Evolutionary conservation across 352 stramenopile species (phyloP), one percentile per base, ranked within the genome.

Genomic region (Phytophthora hibernalis): DNA sequence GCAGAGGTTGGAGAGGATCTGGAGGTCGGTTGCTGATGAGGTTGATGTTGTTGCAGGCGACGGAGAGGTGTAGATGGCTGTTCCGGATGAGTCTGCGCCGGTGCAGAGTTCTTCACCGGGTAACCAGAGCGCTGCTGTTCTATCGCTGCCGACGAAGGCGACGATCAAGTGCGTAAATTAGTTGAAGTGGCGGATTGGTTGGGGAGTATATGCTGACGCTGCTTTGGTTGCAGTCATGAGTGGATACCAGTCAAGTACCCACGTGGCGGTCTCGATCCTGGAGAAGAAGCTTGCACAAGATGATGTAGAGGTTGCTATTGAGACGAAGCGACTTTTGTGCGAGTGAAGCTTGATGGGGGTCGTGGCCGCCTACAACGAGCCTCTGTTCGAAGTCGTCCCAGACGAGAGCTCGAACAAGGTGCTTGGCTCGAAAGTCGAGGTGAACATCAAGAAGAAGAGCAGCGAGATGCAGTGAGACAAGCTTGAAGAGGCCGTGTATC

Each of bases 231-330:
- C 60, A 91, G 86, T 5, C 78, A 96, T 75, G 89, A 97, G 6
- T 97, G 90, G 89, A n/a, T 97, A 96, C 67, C 90, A 97, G 68
- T 95, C 87, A 13, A 45, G 18, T 0, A 85, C 84, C 6, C 76
- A 95, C 50, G 89, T 97, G 63, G 93, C 83, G 10, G 75, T 96
- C 11, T 93, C 85, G 20, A 75, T 96, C 24, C 76, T 96, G 2
- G 84, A 93, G 62, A 96, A 96, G 79, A 87, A 92, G 43, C 72
- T 95, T 13, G 44, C 63, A 35, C 65, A 76, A 31, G 84, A 90
- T 5, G 80, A 96, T 35, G 87, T 92, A 0, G 51, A 79, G 21
- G 76, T 93, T 20, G 54, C 64, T 1, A 82, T 95, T 21, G 71
- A 81, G 35, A 57, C 81, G 8, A 89, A 74, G 37, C 79, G 83